A percentile compares a stretch with the other conserved stretches of the same genome.
Conservation (phyloP, 306 rosid species). For the Leucaena leucocephala region DNA sequence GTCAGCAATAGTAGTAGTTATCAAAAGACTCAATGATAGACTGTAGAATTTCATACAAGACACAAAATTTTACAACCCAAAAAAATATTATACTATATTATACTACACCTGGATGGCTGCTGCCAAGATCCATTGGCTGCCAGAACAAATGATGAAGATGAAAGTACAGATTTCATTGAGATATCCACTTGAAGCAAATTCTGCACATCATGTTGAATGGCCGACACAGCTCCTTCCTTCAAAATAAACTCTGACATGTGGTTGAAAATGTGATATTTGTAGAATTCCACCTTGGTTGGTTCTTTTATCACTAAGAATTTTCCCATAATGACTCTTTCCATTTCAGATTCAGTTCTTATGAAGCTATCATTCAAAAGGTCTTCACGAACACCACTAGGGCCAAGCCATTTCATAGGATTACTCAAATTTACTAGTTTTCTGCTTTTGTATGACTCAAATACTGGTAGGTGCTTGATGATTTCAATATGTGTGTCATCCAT, state of each 20-base stretch:
- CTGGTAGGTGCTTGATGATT: conserved; percentile 73
- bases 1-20: conserved; percentile 23
- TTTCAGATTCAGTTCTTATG: conserved; percentile 80
- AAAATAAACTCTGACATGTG: conserved; percentile 68
- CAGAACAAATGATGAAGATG: conserved; percentile 71
- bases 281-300: conserved; percentile 80
- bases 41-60: not conserved
- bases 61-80: no score
- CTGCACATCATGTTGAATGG: conserved; percentile 73
- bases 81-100: no score
- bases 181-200: conserved; percentile 71
- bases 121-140: conserved; percentile 96
- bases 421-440: conserved; percentile 79
- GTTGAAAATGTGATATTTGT: conserved; percentile 76
- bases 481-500: conserved; percentile 66
- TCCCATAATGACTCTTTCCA: conserved; percentile 71
- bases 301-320: conserved; percentile 71
- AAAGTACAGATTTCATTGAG: conserved; percentile 65
- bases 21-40: not conserved
- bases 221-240: conserved; percentile 58
- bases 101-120: conserved; percentile 87
- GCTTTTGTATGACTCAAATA: conserved; percentile 82
- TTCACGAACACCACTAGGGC: conserved; percentile 75
- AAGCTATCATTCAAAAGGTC: conserved; percentile 81
- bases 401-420: conserved; percentile 83